Percentiles rank a stretch among this genome's conserved stretches.
Evolutionary conservation across 768 basidiomycete genomes (phyloP).

Genomic region (Mycena olivaceomarginata): DNA sequence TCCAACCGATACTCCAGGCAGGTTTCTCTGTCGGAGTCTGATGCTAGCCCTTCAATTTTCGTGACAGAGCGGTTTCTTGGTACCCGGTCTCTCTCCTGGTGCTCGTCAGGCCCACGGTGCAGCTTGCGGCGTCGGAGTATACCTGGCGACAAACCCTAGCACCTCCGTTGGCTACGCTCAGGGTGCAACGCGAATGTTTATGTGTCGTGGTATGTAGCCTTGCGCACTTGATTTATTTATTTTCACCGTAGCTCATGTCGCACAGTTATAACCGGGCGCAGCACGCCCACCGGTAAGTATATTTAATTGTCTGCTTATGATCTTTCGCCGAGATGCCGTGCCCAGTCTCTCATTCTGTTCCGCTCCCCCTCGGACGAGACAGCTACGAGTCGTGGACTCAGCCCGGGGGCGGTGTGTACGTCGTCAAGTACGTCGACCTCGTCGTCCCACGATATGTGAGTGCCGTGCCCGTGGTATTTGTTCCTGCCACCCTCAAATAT

Average conservation of each 20-base stretch:
- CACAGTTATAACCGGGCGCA: conserved; percentile 31
- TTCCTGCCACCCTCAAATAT: not conserved
- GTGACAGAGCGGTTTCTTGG: conserved; percentile 28
- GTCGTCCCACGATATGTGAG: conserved; percentile 40
- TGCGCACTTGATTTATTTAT: not conserved
- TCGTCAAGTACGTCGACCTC: conserved; percentile 36
- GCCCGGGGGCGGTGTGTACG: conserved; percentile 23
- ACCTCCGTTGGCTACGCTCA: conserved; percentile 29
- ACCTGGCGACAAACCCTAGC: conserved; percentile 19
- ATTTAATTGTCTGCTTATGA: not conserved
- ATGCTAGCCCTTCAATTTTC: not conserved
- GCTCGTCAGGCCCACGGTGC: conserved; percentile 11
- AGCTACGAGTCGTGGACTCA: conserved; percentile 29
- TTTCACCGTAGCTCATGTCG: not conserved
- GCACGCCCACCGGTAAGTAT: not conserved
- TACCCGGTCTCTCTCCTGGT: conserved; percentile 34
- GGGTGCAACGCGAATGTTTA: conserved; percentile 32
- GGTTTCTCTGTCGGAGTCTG: not conserved
- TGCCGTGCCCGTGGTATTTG: not conserved
- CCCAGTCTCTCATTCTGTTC: conserved; percentile 10
- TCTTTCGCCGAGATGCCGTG: not conserved
- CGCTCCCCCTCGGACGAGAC: conserved; percentile 17
- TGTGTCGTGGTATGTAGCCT: conserved; percentile 30
- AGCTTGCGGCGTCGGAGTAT: conserved; percentile 29
- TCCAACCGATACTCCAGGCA: conserved; percentile 35